Percentiles rank a stretch among this genome's conserved stretches.
Conservation (phyloP, 352 stramenopile species). For the Phytophthora parvispora region DNA sequence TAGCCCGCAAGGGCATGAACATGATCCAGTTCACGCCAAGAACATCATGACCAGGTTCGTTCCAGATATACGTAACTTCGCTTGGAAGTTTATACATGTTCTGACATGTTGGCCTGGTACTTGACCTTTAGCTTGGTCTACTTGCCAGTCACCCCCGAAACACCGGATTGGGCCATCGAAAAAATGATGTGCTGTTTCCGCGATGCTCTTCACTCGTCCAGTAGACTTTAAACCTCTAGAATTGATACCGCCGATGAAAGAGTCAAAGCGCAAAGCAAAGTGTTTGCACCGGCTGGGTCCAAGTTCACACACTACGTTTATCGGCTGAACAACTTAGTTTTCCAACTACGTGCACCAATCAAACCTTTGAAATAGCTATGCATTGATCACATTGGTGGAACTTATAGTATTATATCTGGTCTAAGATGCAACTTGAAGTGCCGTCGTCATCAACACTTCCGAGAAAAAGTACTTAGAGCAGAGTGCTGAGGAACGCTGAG, state of each 20-base stretch:
- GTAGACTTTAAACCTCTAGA: conserved; percentile 28
- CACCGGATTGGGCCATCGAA: conserved; percentile 76
- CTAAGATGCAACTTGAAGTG: too few relatives aligned
- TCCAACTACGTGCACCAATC: too few relatives aligned
- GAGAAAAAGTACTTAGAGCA: conserved; percentile 11
- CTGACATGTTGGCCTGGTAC: not conserved
- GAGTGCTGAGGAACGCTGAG: conserved; percentile 9
- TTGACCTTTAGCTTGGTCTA: conserved; percentile 70
- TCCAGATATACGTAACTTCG: not conserved
- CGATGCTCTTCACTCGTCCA: conserved; percentile 51
- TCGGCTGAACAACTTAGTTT: not conserved
- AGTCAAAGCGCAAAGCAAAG: not conserved
- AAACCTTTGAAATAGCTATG: too few relatives aligned
- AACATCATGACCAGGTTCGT: conserved; percentile 79
- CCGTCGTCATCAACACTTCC: too few relatives aligned
- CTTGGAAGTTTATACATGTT: not conserved
- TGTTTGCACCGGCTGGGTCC: not conserved
- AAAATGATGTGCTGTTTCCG: conserved; percentile 82
- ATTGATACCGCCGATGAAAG: not conserved
- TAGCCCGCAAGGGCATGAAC: conserved; percentile 53
- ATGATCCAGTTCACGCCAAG: conserved; percentile 75
- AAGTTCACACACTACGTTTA: too few relatives aligned
- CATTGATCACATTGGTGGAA: too few relatives aligned
- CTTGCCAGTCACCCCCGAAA: conserved; percentile 81
- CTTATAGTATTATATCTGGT: too few relatives aligned